Evolutionary conservation across 306 rosid species (phyloP), one percentile per base, ranked within the genome.

Genomic region (Chamaecrista fasciculata): DNA sequence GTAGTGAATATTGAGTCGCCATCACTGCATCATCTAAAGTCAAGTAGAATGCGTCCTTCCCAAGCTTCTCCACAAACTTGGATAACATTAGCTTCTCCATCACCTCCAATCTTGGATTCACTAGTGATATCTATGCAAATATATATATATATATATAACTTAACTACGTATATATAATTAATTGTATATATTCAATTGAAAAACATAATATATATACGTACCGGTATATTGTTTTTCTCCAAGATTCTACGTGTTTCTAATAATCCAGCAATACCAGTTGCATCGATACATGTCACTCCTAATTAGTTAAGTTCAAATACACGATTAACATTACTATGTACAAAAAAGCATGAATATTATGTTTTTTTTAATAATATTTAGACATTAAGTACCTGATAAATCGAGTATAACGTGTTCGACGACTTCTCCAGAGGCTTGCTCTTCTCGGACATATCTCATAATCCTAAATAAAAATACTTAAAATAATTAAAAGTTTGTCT

Each of bases 271-370:
- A 94, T 76, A 26, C 91, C 96, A 5, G 96, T 85, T 50, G 70
- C 50, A 48, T 94, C 99, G 66, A 94, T 88, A 14, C 95, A 69
- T 71, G 90, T 53, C n/a, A 94, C 99, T 42, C 95, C 99, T 94
- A 57, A 40, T n/a, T 50, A 65, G 20, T 25, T 14, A 16, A 37
- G 37, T 4, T 24, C 39, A 26, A 48, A 3, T 23, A 37, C 8
- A 10, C 24, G 14, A 58, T 58, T n/a, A 33, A 56, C 21, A 28
- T 14, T 24, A 24, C 12, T 37, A 18, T 0, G 15, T 0, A n/a
- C 4, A 33, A 8, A 33, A 44, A 44, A 42, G 14, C 47, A 42
- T 42, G 16, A 42, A 42, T 6, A 0, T 0, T 9, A 9, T 9
- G 2, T 9, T 12, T 14, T 12, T 42, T 44, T 15, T n/a, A 37